Percentiles rank a stretch among this genome's conserved stretches.
Conservation (phyloP, 805 yeast species). For the Pichia ethanolica region DNA sequence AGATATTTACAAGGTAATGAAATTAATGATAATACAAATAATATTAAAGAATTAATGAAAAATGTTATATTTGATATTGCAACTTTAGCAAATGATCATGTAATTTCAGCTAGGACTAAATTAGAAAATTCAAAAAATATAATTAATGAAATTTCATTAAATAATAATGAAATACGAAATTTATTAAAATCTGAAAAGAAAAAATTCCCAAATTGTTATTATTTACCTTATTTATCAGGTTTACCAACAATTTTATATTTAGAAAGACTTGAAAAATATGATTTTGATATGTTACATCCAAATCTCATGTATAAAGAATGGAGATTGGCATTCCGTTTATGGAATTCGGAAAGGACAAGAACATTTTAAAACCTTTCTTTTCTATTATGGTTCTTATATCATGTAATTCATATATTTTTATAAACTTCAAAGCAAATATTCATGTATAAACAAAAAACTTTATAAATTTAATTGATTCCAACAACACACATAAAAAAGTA, state of each 20-base stretch:
- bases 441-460: too few relatives aligned
- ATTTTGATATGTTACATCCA: slow-evolving; percentile 52
- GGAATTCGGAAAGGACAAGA: slow-evolving; percentile 32
- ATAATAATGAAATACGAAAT: slow-evolving; percentile 29
- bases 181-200: slow-evolving; percentile 4
- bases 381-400: too few relatives aligned
- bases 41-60: slow-evolving; percentile 30
- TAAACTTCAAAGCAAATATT: too few relatives aligned
- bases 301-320: slow-evolving; percentile 47
- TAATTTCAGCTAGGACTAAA: slow-evolving; percentile 59
- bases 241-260: slow-evolving; percentile 61
- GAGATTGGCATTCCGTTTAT: slow-evolving; percentile 58
- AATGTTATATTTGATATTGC: slow-evolving; percentile 65
- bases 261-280: slow-evolving; percentile 48
- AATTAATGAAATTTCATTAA: slow-evolving; percentile 18
- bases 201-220: slow-evolving; percentile 54
- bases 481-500: too few relatives aligned
- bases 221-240: slow-evolving; percentile 59
- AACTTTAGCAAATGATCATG: slow-evolving; percentile 71
- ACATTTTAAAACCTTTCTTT: too few relatives aligned
- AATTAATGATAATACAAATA: slow-evolving; percentile 17
- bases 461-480: too few relatives aligned
- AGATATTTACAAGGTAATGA: slow-evolving; percentile 39
- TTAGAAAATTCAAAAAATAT: slow-evolving; percentile 29
- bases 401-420: too few relatives aligned